Base-by-base conservation (phyloP, 306 rosid genomes). In the Myrica gale region DNA sequence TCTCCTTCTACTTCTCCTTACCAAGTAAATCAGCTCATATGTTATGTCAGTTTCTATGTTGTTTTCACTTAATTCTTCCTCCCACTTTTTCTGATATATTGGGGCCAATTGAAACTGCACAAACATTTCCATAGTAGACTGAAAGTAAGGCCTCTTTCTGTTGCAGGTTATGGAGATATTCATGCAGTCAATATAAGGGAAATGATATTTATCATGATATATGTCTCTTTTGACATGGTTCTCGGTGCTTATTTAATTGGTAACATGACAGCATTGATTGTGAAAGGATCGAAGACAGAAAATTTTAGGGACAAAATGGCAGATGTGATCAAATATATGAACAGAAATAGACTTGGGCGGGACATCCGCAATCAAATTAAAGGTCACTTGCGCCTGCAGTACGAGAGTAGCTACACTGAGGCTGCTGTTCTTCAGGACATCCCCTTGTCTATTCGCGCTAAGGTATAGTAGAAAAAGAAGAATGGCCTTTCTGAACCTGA, bases 191-290 rank as follows among this genome's bases (percentile, higher is more conserved):
- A 95, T 78, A 9, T 95, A 89, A 90, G 98, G 86, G 99, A 95
- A 80, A 95, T 95, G 99, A 85, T 92, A 88, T 95, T 95, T 87
- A 54, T 95, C 80, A 95, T 95, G 98, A 76, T 87, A 78, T 95
- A 90, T 75, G 93, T 87, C 61, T 95, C 99, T 2, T 85, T 95
- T 70, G 99, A 95, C 83, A 95, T 95, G 99, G 79, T 95, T 90
- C 90, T 95, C 11, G 99, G 99, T 71, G 99, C 99, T 62, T 95
- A 95, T 82, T 85, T 95, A 86, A 92, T 95, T 13, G 99, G 99
- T 88, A 95, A 95, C 88, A 95, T 95, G 99, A 92, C 99, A 42
- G 99, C 97, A 56, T 83, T 95, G 78, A 95, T 95, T 79, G 99
- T 95, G n/a, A 95, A 89, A 88, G 99, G 99, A 82, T 95, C 99